Conservation (phyloP, 139 green algal species). For the Mychonastes homosphaera region DNA sequence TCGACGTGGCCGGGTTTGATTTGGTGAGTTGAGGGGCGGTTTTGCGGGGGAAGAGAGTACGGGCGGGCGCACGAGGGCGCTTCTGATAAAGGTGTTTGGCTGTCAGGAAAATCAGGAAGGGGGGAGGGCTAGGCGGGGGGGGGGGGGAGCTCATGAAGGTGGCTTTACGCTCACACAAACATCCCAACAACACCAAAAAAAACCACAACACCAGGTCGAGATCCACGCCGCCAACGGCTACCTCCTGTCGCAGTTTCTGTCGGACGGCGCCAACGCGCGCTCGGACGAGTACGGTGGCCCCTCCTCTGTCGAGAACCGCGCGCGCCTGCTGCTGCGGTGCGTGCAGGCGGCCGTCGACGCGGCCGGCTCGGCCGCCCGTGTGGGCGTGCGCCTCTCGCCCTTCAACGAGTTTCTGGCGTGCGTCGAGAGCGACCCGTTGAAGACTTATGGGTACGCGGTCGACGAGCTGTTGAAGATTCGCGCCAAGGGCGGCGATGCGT, state of each 20-base stretch:
- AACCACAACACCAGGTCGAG: conserved; percentile 3
- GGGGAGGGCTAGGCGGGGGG: too few relatives aligned
- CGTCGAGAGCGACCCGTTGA: background rate
- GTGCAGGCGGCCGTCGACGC: conserved; percentile 34
- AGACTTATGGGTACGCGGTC: background rate
- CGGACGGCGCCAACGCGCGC: conserved; percentile 41
- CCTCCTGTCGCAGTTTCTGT: conserved; percentile 59
- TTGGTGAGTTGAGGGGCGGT: too few relatives aligned
- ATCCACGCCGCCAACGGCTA: conserved; percentile 70
- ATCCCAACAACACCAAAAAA: background rate
- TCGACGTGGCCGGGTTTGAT: conserved; percentile 53
- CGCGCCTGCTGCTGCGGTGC: conserved; percentile 40
- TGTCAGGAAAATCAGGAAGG: too few relatives aligned
- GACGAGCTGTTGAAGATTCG: too few relatives aligned
- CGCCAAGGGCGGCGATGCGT: too few relatives aligned
- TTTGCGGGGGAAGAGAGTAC: too few relatives aligned
- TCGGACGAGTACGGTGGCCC: conserved; percentile 60
- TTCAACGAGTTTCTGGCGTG: conserved; percentile 27
- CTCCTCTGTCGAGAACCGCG: conserved; percentile 49
- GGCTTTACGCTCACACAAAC: background rate
- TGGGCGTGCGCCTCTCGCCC: conserved; percentile 62
- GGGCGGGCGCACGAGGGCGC: too few relatives aligned
- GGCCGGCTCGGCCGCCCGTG: conserved; percentile 40
- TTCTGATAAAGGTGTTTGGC: too few relatives aligned
- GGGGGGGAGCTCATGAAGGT: too few relatives aligned